Evolutionary conservation across 495 filamentous ascomycete genomes (phyloP), one percentile per base, ranked within the genome.

Genomic region (Tuber umbilicatum): DNA sequence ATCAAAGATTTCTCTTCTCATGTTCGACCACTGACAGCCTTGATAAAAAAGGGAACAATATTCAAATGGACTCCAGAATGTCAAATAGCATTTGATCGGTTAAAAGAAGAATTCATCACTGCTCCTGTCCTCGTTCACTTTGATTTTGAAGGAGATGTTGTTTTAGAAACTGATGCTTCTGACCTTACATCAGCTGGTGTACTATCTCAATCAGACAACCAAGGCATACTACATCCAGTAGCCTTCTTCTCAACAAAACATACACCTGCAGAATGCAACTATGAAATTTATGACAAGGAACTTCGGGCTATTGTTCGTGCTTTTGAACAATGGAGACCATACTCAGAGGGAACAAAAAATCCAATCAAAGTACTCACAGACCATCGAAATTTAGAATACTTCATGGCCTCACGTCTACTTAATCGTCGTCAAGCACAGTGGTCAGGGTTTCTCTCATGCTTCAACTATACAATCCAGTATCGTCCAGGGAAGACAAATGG

Each of bases 111-210:
- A 2, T 70, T 74, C 35, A 42, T 12, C 7, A 27, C 6, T 38
- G 70, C 43, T 38, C 70, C 9, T 1, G n/a, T 72, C 1, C 41
- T 72, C 0, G 4, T 42, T 5, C 41, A 42, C 41, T 42, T 42
- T 14, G 41, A 42, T 14, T 42, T 75, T 71, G 73, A 85, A 73
- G 83, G 77, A 68, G 68, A 75, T 35, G 78, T 84, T 81, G 17
- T 71, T 42, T 1, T 42, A 10, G 41, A 42, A 12, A 42, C 41
- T 9, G 41, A 42, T 40, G 37, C 2, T 71, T 74, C 31, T 21
- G 64, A 38, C 42, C 71, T 21, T 84, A 45, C 71, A 69, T 73
- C 47, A 2, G 41, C 41, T 5, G 41, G 7, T 10, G 68, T 40
- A 6, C 21, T 39, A 9, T 5, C 3, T 9, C n/a, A 35, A 69